These are phyloP conservation scores for Cordyceps tenuipes DNA, from an alignment of 2,329 filamentous ascomycete genomes.

Conservation along the genomic window DNA sequence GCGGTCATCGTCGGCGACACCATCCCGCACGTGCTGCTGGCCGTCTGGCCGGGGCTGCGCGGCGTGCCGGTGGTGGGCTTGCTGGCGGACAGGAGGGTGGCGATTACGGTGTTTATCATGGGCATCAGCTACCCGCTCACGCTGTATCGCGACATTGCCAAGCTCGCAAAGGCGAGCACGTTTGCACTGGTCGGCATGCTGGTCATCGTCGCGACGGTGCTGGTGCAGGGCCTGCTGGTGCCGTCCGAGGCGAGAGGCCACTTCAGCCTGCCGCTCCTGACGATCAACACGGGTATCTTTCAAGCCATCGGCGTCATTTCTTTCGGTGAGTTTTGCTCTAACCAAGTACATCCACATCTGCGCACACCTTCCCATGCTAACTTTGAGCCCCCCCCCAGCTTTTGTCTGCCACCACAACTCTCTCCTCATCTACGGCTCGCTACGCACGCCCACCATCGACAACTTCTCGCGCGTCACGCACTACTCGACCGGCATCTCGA, in stretches of 20 bases:
- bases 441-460: slow-evolving; percentile 89
- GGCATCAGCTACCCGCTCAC: slow-evolving; percentile 85
- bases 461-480: slow-evolving; percentile 91
- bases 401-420: slow-evolving; percentile 86
- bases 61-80: slow-evolving; percentile 72
- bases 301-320: slow-evolving; percentile 97
- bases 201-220: slow-evolving; percentile 78
- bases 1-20: slow-evolving; percentile 96
- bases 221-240: slow-evolving; percentile 73
- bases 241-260: slow-evolving; percentile 64
- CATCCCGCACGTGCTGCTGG: slow-evolving; percentile 80
- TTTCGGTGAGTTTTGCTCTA: slow-evolving; percentile 53
- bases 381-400: slow-evolving; percentile 27
- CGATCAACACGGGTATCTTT: slow-evolving; percentile 82
- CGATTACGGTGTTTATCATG: slow-evolving; percentile 82
- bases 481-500: slow-evolving; percentile 81
- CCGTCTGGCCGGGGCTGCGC: slow-evolving; percentile 69
- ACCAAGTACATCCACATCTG: too few species aligned
- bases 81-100: slow-evolving; percentile 69
- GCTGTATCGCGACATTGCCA: slow-evolving; percentile 92
- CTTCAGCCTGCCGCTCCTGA: slow-evolving; percentile 60
- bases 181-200: slow-evolving; percentile 88
- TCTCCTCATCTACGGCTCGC: slow-evolving; percentile 91
- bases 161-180: slow-evolving; percentile 94
- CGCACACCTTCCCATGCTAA: background rate